Evolutionary conservation across 2,329 filamentous ascomycete species (phyloP).

Genomic region (Penicillium sp.): DNA sequence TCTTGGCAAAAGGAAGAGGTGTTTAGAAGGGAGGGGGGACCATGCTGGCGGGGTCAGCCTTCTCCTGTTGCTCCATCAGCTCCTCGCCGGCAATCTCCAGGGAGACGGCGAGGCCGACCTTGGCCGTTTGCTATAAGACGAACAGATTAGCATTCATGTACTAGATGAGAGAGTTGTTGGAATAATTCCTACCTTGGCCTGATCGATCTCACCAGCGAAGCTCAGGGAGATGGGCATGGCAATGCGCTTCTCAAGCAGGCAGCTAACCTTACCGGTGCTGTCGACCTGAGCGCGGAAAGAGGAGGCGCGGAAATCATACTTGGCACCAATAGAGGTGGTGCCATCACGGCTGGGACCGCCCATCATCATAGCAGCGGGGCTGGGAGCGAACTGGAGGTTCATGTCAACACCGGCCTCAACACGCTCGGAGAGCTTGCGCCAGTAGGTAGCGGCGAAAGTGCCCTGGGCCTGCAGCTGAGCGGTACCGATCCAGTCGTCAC

Average conservation of each 20-base stretch:
- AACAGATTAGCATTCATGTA: conserved; percentile 10
- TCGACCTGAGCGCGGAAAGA: conserved; percentile 96
- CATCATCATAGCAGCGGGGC: conserved; percentile 70
- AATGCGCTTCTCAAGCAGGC: conserved; percentile 92
- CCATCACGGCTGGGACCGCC: conserved; percentile 83
- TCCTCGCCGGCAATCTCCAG: conserved; percentile 86
- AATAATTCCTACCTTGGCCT: conserved; percentile 74
- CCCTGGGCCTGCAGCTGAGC: conserved; percentile 89
- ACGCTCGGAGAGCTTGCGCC: conserved; percentile 88
- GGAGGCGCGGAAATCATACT: conserved; percentile 96
- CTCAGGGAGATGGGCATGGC: conserved; percentile 90
- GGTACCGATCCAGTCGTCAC: conserved; percentile 88
- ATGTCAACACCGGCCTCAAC: conserved; percentile 96
- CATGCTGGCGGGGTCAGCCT: conserved; percentile 47
- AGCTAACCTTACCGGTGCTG: conserved; percentile 90
- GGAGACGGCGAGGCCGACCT: conserved; percentile 91
- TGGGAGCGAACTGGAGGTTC: conserved; percentile 78
- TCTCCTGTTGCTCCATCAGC: conserved; percentile 81
- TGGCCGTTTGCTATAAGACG: conserved; percentile 77
- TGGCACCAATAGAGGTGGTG: conserved; percentile 86
- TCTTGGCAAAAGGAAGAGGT: conserved; percentile 8
- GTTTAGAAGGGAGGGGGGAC: conserved; percentile 56
- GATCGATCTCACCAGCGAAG: conserved; percentile 95
- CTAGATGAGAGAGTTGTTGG: conserved; percentile 22
- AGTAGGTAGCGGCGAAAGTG: conserved; percentile 88